Conservation (phyloP, 1,139 yeast species). For the Zygosaccharomyces sapae region DNA sequence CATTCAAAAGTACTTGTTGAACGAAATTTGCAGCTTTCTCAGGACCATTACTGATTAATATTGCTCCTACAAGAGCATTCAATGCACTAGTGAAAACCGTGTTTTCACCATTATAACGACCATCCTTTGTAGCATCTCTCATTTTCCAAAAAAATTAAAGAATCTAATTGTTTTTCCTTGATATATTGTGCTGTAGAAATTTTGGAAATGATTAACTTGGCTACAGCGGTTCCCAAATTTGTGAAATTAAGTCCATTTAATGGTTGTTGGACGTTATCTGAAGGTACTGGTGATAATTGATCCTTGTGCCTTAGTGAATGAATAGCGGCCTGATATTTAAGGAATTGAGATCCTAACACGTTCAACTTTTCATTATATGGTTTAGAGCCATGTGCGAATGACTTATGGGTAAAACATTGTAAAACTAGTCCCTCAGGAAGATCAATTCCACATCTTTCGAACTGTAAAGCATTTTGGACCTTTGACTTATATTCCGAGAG, state of each 20-base stretch:
- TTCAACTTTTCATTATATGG: constrained; percentile 86
- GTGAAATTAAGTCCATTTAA: constrained; percentile 61
- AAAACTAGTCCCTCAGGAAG: constrained; percentile 44
- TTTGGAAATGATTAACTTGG: constrained; percentile 51
- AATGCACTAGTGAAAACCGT: constrained; percentile 65
- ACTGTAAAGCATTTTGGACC: constrained; percentile 35
- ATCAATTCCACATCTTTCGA: constrained; percentile 30
- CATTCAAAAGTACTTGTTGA: constrained; percentile 39
- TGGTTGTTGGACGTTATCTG: constrained; percentile 26
- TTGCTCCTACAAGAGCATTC: constrained; percentile 77
- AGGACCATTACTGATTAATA: constrained; percentile 66
- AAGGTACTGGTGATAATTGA: constrained; percentile 27
- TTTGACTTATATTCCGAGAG: constrained; percentile 43
- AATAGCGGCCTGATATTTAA: constrained; percentile 57
- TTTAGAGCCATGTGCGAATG: constrained; percentile 87
- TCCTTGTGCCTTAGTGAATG: constrained; percentile 38
- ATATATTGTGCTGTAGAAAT: constrained; percentile 52
- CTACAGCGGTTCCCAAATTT: constrained; percentile 52
- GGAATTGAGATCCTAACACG: constrained; percentile 69
- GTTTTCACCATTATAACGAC: constrained; percentile 49
- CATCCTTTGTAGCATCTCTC: constrained; percentile 52
- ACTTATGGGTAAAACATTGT: constrained; percentile 86
- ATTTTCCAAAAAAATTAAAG: constrained; percentile 71
- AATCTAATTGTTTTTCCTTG: constrained; percentile 45
- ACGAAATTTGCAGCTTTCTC: constrained; percentile 53